Percentiles rank a stretch among this genome's conserved stretches.
phyloP scores from a whole-genome alignment of 1,284 basidiomycete species.

The Gomphus bonarii region DNA sequence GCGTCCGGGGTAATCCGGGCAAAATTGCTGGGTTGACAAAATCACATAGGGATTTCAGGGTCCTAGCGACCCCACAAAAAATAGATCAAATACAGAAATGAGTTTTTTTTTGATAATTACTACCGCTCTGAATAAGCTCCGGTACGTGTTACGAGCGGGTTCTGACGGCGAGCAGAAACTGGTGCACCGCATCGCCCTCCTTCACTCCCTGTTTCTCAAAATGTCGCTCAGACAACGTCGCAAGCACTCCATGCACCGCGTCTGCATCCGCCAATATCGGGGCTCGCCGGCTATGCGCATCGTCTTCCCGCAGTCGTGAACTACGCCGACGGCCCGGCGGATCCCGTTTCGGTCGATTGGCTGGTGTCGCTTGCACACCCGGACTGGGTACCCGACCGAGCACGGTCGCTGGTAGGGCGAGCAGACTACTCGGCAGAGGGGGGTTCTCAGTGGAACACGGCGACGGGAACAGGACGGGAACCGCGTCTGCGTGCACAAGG shows the following conservation, averaged over 20 bases:
- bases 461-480: conserved; percentile 57
- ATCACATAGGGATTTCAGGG: no score
- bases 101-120: no score
- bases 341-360: conserved; percentile 59
- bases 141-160: conserved; percentile 17
- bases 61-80: no score
- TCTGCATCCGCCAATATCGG: conserved; percentile 58
- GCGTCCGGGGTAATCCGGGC: no score
- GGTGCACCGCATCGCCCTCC: conserved; percentile 70
- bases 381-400: conserved; percentile 37
- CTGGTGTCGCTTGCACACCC: conserved; percentile 32
- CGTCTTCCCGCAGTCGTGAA: conserved; percentile 58
- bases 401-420: conserved; percentile 32
- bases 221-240: conserved; percentile 56
- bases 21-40: no score
- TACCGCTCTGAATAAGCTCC: no score
- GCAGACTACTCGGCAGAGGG: conserved; percentile 49
- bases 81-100: no score
- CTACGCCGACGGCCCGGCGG: conserved; percentile 48
- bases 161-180: conserved; percentile 66
- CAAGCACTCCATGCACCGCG: conserved; percentile 55
- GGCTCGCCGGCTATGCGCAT: conserved; percentile 27
- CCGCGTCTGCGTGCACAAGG: conserved; percentile 55
- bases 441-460: conserved; percentile 58
- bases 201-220: conserved; percentile 47